Percentiles rank a stretch among this genome's conserved stretches.
These are phyloP conservation scores for Durio zibethinus DNA, from an alignment of 345 rosid species.

Conservation along the genomic window DNA sequence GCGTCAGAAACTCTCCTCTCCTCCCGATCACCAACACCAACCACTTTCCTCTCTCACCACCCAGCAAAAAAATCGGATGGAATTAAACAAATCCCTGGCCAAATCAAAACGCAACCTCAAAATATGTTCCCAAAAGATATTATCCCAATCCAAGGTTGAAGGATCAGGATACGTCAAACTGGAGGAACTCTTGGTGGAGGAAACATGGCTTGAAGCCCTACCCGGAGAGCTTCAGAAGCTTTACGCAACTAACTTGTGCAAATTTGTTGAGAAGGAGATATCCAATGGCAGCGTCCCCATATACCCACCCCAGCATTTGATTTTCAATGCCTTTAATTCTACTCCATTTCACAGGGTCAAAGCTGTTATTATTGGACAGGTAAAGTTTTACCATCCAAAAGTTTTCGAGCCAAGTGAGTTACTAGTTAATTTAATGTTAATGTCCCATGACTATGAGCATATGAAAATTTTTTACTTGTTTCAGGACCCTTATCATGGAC, in stretches of 20 bases:
- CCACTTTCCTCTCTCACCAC: conserved; percentile 38
- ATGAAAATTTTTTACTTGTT: neutral
- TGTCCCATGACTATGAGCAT: neutral
- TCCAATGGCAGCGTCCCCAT: conserved; percentile 29
- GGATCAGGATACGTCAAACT: conserved; percentile 52
- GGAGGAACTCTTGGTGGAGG: conserved; percentile 82
- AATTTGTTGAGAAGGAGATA: conserved; percentile 59
- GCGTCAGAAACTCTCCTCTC: conserved; percentile 49
- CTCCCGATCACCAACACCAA: conserved; percentile 18
- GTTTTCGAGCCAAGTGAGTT: neutral
- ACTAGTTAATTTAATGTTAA: neutral
- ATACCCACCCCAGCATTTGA: conserved; percentile 74
- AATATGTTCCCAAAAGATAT: conserved; percentile 53
- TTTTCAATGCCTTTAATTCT: conserved; percentile 81
- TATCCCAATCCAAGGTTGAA: conserved; percentile 48
- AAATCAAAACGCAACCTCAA: conserved; percentile 67
- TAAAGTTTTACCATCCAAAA: conserved; percentile 15
- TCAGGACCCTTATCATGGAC: conserved; percentile 95
- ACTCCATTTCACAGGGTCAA: conserved; percentile 75
- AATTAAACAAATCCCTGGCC: conserved; percentile 59
- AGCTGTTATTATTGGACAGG: conserved; percentile 89
- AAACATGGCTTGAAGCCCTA: conserved; percentile 69
- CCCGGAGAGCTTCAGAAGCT: conserved; percentile 67
- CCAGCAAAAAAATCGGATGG: conserved; percentile 51
- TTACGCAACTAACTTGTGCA: conserved; percentile 53